Conservation (phyloP, 805 yeast genomes). For the Pichia rugopelliculosa region DNA sequence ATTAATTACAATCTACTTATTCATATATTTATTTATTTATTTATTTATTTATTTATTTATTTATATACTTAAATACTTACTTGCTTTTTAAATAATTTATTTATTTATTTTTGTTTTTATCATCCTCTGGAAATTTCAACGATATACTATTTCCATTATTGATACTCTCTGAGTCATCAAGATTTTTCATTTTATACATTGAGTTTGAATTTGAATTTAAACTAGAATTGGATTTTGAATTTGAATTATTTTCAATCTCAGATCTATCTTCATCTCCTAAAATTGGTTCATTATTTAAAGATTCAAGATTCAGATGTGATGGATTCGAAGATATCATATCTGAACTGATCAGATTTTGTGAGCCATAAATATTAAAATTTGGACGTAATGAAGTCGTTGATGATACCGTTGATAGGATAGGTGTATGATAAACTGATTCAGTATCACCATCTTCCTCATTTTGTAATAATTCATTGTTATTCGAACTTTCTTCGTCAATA, state of each 20-base stretch:
- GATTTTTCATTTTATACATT: neutral
- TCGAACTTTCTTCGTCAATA: neutral
- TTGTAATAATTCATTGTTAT: neutral
- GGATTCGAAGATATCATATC: neutral
- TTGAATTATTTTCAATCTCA: neutral
- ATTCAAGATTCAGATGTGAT: neutral
- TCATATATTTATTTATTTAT: neutral
- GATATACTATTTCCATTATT: conserved; percentile 13
- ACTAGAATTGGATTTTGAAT: neutral
- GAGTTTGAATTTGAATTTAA: neutral
- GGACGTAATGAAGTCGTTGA: conserved; percentile 9
- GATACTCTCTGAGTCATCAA: conserved; percentile 2
- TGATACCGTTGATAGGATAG: conserved; percentile 15
- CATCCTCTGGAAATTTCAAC: conserved; percentile 10
- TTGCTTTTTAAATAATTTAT: neutral
- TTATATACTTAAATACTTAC: neutral
- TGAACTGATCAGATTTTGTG: conserved; percentile 8
- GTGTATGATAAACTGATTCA: conserved; percentile 24
- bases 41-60: neutral
- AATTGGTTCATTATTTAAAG: neutral
- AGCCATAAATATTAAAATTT: conserved; percentile 14
- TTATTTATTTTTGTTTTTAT: neutral
- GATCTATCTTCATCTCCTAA: neutral
- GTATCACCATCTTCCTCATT: conserved; percentile 15
- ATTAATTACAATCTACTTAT: neutral